Conservation (phyloP, 2,329 filamentous ascomycete species). For the Colletotrichum gloeosporioides region DNA sequence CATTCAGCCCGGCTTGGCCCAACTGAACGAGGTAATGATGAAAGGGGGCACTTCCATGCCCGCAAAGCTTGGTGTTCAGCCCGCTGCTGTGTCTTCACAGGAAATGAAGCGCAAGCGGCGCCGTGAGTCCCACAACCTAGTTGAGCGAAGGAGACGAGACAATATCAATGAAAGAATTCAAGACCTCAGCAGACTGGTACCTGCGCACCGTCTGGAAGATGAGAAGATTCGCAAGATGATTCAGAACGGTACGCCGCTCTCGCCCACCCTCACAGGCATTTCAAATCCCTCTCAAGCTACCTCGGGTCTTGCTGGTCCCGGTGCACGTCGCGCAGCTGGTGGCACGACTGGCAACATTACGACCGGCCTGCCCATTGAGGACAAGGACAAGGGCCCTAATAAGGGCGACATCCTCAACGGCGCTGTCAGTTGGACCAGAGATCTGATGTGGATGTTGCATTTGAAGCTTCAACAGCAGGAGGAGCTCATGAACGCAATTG, state of each 20-base stretch:
- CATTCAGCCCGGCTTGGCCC: conserved; percentile 69
- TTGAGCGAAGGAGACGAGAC: conserved; percentile 91
- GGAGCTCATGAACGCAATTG: conserved; percentile 78
- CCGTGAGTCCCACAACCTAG: conserved; percentile 93
- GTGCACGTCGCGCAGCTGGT: conserved; percentile 78
- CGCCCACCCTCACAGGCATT: conserved; percentile 78
- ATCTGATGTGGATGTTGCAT: conserved; percentile 96
- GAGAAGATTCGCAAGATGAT: conserved; percentile 97
- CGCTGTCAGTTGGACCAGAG: conserved; percentile 94
- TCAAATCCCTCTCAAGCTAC: conserved; percentile 77
- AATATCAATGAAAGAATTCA: conserved; percentile 99
- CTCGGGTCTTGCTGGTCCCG: conserved; percentile 84
- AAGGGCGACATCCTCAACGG: conserved; percentile 99
- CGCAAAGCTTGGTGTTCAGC: conserved; percentile 73
- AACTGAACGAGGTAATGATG: conserved; percentile 88
- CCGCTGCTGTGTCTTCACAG: conserved; percentile 72
- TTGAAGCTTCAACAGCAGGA: conserved; percentile 89
- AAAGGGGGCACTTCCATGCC: conserved; percentile 90
- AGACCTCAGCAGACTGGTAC: conserved; percentile 92
- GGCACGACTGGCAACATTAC: conserved; percentile 81
- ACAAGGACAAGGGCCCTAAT: conserved; percentile 98
- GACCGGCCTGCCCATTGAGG: conserved; percentile 89
- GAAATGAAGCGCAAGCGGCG: conserved; percentile 93
- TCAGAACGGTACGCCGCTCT: conserved; percentile 88
- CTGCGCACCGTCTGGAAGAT: conserved; percentile 90